Percentiles rank a stretch among this genome's conserved stretches.
Evolutionary conservation across 768 basidiomycete species (phyloP).

Genomic region (Boletus insuetus): DNA sequence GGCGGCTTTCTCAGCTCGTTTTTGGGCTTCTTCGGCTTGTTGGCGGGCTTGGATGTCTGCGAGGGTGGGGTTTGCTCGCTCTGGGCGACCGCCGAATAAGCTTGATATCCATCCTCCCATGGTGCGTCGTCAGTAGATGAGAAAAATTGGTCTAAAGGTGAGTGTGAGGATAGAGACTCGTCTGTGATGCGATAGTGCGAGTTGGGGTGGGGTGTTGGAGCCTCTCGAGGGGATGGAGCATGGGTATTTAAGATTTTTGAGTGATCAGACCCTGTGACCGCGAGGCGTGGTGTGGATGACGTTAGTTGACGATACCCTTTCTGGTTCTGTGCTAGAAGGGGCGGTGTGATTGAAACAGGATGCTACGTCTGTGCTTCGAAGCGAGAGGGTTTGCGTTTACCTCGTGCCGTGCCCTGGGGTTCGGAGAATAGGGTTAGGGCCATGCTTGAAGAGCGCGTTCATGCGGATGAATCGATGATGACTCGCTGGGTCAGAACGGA

Average conservation of each 20-base stretch:
- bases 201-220: background rate
- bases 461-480: background rate
- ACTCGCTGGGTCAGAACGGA: slow-evolving; percentile 7
- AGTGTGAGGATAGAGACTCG: background rate
- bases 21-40: slow-evolving; percentile 4
- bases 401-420: background rate
- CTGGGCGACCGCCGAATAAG: slow-evolving; percentile 7
- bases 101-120: slow-evolving; percentile 13
- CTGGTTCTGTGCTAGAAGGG: background rate
- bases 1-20: background rate
- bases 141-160: background rate
- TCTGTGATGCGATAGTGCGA: background rate
- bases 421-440: no score
- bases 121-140: background rate
- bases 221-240: background rate
- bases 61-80: slow-evolving; percentile 8
- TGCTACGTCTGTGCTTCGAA: no score
- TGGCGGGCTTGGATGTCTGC: slow-evolving; percentile 11
- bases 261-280: background rate
- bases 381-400: no score
- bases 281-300: background rate
- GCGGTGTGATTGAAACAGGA: no score
- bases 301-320: background rate
- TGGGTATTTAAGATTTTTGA: background rate
- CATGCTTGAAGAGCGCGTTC: background rate